Percentiles rank a stretch among this genome's conserved stretches.
These are phyloP conservation scores for Beauveria asiatica DNA, from an alignment of 2,329 filamentous ascomycete genomes.

Conservation along the genomic window DNA sequence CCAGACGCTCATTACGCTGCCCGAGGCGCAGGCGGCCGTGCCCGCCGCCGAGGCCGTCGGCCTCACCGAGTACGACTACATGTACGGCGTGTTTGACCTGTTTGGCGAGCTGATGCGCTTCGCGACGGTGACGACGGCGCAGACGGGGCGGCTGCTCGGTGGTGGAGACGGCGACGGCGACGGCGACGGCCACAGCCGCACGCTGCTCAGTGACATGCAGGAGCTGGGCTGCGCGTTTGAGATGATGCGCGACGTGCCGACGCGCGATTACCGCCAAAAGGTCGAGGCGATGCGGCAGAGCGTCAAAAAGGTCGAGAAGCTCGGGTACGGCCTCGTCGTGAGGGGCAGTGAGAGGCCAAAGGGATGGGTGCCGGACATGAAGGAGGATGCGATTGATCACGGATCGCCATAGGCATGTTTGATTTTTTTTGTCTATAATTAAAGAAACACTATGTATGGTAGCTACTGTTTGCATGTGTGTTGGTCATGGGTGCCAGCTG, in stretches of 20 bases:
- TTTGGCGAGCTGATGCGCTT: conserved; percentile 97
- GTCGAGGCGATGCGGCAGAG: conserved; percentile 77
- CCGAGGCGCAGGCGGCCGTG: conserved; percentile 46
- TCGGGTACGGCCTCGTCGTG: conserved; percentile 81
- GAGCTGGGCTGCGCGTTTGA: conserved; percentile 70
- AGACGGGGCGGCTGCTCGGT: conserved; percentile 49
- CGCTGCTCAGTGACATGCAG: conserved; percentile 74
- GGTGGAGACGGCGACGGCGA: background rate
- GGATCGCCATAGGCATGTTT: conserved; percentile 19
- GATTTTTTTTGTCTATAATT: background rate
- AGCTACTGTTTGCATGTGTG: conserved; percentile 4
- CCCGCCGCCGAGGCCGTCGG: conserved; percentile 39
- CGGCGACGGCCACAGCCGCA: conserved; percentile 27
- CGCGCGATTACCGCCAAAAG: conserved; percentile 63
- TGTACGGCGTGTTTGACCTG: conserved; percentile 86
- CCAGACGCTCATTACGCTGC: conserved; percentile 63
- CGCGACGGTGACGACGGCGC: conserved; percentile 79
- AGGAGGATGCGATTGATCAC: conserved; percentile 26
- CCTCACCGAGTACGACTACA: conserved; percentile 74
- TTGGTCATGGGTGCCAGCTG: background rate
- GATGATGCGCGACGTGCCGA: conserved; percentile 52
- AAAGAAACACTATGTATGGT: background rate
- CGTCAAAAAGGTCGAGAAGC: conserved; percentile 87
- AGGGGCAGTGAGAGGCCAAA: conserved; percentile 81
- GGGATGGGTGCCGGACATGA: conserved; percentile 81